Percentiles rank a stretch among this genome's conserved stretches.
phyloP scores from a whole-genome alignment of 495 filamentous ascomycete species.

The Annulohypoxylon bovei region DNA sequence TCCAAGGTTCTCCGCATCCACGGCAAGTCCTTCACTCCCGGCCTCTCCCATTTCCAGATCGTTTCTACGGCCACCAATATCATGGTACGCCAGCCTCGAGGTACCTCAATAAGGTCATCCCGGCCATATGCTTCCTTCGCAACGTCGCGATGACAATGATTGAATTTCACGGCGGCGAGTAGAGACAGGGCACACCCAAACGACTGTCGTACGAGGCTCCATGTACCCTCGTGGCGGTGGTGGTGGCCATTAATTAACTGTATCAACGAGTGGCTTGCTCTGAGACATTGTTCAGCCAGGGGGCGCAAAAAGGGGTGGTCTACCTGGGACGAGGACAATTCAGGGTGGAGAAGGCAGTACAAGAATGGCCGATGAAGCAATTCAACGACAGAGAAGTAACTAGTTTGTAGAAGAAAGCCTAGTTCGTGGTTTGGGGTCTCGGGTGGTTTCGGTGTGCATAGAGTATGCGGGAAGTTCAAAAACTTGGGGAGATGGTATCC shows the following conservation, averaged over 20 bases:
- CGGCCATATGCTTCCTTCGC: too few species aligned
- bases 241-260: background rate
- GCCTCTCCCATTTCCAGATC: slow-evolving; percentile 4
- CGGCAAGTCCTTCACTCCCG: slow-evolving; percentile 2
- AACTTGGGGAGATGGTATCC: background rate
- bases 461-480: background rate
- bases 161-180: background rate
- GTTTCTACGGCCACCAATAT: background rate
- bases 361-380: slow-evolving; percentile 3
- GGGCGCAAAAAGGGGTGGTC: background rate
- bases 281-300: background rate
- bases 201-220: background rate
- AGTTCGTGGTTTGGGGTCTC: background rate
- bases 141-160: background rate
- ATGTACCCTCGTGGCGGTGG: background rate
- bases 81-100: background rate
- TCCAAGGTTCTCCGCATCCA: slow-evolving; percentile 7
- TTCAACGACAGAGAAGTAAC: background rate
- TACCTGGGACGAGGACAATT: background rate
- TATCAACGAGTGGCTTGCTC: background rate
- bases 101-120: background rate
- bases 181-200: slow-evolving; percentile 4
- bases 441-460: background rate
- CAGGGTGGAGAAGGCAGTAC: background rate
- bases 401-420: background rate